phyloP scores from a whole-genome alignment of 768 basidiomycete genomes.

The Termitomyces sp. region DNA sequence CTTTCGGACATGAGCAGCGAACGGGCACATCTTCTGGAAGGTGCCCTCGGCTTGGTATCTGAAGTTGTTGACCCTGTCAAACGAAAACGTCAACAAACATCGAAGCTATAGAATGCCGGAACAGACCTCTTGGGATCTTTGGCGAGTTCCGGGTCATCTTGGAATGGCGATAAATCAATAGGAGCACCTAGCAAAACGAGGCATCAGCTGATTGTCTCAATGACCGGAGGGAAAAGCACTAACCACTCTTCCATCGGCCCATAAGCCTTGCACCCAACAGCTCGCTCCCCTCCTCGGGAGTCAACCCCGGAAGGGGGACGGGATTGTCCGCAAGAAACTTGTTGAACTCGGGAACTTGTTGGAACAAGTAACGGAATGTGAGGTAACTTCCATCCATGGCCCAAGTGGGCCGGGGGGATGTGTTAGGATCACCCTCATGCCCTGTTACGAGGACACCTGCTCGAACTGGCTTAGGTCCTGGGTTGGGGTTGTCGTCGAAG shows the following conservation, averaged over 20 bases:
- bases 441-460: conserved; percentile 41
- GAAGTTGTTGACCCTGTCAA: conserved; percentile 36
- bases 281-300: conserved; percentile 34
- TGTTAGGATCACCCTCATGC: conserved; percentile 30
- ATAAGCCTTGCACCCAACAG: conserved; percentile 48
- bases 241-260: conserved; percentile 52
- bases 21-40: conserved; percentile 37
- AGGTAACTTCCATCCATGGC: conserved; percentile 46
- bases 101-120: not conserved
- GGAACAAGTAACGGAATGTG: conserved; percentile 44
- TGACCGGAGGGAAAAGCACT: conserved; percentile 4
- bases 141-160: conserved; percentile 33
- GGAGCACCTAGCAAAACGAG: conserved; percentile 30
- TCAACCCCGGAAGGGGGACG: conserved; percentile 27
- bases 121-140: conserved; percentile 27
- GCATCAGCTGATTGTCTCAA: not conserved
- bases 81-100: not conserved
- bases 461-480: conserved; percentile 32
- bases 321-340: conserved; percentile 37
- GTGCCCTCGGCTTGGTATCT: conserved; percentile 26
- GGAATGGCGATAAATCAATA: conserved; percentile 35
- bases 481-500: conserved; percentile 27
- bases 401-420: conserved; percentile 30
- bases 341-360: conserved; percentile 48
- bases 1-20: conserved; percentile 44